Base-by-base conservation (phyloP, 257 asterid species). In the Handroanthus guayacan region DNA sequence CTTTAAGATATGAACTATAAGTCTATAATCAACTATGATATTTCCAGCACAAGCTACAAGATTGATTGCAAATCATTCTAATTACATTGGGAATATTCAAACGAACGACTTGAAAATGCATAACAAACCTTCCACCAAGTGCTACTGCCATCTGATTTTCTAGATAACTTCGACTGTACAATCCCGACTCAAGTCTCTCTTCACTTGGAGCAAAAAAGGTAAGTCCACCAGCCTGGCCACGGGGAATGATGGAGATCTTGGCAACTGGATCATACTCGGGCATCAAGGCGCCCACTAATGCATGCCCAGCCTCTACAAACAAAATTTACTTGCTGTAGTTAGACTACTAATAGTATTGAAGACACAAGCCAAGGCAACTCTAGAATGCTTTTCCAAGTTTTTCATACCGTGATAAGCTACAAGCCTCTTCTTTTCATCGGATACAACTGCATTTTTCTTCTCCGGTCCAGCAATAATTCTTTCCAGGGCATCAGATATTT, bases 81-180 rank as follows among this genome's bases (percentile, higher is more conserved):
- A 55, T 55, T 47, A 43, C 45, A 55, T 47, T 25, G 11, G 31
- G 12, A 11, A 50, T 34, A 25, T 43, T 31, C 62, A 44, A 61
- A 3, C 54, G 11, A 50, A 62, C 6, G 38, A 60, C 5, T 9
- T 17, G 41, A 47, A 51, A 16, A 65, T 20, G 68, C 65, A 56
- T 14, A 60, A 75, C 90, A 54, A 14, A 93, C 99, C 99, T 93
- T 86, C 99, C 98, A 64, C 99, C 99, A 7, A 95, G 91, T 25
- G 99, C 98, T 34, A 93, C 99, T 1, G 99, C 97, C 99, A 95
- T 95, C 84, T 93, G 99, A 86, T 93, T 95, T 83, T 95, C 99
- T 9, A 93, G 83, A 91, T 95, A 93, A 88, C 98, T 95, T 81
- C 97, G 85, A 79, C 99, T 93, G 89, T 95, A 95, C 75, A 95